phyloP scores from a whole-genome alignment of 2,329 filamentous ascomycete species.

The Botryotinia globosa region DNA sequence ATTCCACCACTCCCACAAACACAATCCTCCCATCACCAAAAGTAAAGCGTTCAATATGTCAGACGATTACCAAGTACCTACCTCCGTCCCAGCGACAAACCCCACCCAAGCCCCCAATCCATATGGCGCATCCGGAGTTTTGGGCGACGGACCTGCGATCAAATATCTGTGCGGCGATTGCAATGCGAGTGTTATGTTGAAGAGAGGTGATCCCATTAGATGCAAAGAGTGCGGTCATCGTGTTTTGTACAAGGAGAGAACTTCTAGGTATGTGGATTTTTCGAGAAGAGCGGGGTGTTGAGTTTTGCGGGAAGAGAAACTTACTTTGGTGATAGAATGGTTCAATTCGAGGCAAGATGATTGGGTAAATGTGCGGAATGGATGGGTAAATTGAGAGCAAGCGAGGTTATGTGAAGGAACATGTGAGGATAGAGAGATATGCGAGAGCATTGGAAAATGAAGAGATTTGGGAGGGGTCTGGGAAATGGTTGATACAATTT shows the following conservation, averaged over 20 bases:
- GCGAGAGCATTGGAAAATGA: constrained; percentile 5
- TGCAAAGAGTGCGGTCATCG: constrained; percentile 94
- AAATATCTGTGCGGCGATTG: constrained; percentile 82
- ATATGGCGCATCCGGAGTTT: constrained; percentile 36
- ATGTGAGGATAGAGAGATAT: constrained; percentile 2
- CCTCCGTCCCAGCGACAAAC: constrained; percentile 1
- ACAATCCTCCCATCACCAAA: background rate
- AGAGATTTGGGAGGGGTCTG: background rate
- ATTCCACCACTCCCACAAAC: background rate
- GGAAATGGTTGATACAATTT: constrained; percentile 5
- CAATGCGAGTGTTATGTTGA: constrained; percentile 71
- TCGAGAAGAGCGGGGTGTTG: background rate
- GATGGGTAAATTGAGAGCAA: background rate
- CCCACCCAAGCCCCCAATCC: constrained; percentile 31
- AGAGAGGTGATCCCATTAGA: constrained; percentile 75
- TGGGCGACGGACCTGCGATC: constrained; percentile 54
- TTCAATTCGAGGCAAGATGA: constrained; percentile 94
- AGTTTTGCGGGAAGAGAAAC: background rate
- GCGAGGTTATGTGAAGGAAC: background rate
- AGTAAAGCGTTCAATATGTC: background rate
- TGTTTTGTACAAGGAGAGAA: constrained; percentile 96
- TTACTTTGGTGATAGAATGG: constrained; percentile 64
- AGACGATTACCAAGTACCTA: constrained; percentile 20
- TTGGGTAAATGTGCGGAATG: background rate
- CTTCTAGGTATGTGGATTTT: constrained; percentile 71